Conservation (phyloP, 2,329 filamentous ascomycete genomes). For the Aphanoascus verrucosus region DNA sequence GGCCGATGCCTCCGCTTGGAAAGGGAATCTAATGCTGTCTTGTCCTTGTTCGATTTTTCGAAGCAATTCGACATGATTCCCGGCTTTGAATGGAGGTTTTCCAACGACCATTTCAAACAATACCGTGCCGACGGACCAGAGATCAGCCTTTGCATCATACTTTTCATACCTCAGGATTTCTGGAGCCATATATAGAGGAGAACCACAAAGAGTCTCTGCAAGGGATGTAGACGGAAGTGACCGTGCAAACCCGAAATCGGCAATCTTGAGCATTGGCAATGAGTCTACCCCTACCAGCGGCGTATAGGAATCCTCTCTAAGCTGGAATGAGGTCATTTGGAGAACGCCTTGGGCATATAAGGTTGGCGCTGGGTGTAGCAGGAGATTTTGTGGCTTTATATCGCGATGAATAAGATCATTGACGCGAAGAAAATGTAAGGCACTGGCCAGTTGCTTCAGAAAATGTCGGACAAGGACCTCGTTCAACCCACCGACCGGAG, state of each 20-base stretch:
- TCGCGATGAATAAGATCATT: constrained; percentile 90
- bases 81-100: constrained; percentile 78
- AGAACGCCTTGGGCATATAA: constrained; percentile 55
- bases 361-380: constrained; percentile 70
- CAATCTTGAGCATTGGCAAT: constrained; percentile 91
- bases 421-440: constrained; percentile 74
- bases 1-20: constrained; percentile 58
- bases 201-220: constrained; percentile 92
- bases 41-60: constrained; percentile 83
- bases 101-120: constrained; percentile 91
- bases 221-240: constrained; percentile 82
- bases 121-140: constrained; percentile 96
- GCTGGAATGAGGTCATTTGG: constrained; percentile 60
- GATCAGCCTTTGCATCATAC: constrained; percentile 90
- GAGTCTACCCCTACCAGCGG: constrained; percentile 71
- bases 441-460: constrained; percentile 85
- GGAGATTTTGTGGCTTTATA: constrained; percentile 91
- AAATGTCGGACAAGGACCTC: constrained; percentile 97
- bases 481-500: constrained; percentile 72
- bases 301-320: constrained; percentile 68
- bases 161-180: constrained; percentile 96
- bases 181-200: constrained; percentile 95
- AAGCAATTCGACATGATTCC: constrained; percentile 87
- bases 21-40: constrained; percentile 73
- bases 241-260: constrained; percentile 96